Percentiles rank a stretch among this genome's conserved stretches.
Conservation (phyloP, 2,329 filamentous ascomycete genomes). For the Ophiostoma pallidulum region DNA sequence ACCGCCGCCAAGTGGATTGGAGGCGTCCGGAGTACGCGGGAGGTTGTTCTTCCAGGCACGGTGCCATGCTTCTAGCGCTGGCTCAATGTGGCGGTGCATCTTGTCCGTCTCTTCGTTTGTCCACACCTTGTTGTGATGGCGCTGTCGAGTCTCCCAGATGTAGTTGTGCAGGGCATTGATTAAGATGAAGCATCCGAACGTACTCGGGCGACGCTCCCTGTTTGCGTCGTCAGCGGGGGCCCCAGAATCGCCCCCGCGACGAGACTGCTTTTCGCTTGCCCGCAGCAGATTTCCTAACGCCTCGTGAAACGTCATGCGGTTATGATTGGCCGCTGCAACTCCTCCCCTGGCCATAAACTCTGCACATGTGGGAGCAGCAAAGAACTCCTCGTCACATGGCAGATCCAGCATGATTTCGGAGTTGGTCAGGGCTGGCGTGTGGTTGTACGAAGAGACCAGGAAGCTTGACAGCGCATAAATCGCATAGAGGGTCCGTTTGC, state of each 20-base stretch:
- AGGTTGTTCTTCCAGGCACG: constrained; percentile 82
- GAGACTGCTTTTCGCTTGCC: constrained; percentile 52
- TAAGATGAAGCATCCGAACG: constrained; percentile 81
- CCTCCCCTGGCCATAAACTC: constrained; percentile 74
- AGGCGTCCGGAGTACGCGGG: constrained; percentile 71
- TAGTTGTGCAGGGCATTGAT: constrained; percentile 96
- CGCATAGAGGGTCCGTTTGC: constrained; percentile 83
- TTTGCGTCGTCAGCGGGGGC: constrained; percentile 39
- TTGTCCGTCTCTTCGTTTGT: constrained; percentile 86
- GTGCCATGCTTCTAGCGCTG: constrained; percentile 89
- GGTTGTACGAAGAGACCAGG: constrained; percentile 85
- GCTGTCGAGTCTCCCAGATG: constrained; percentile 93
- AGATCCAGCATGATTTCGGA: constrained; percentile 85
- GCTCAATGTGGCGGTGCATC: constrained; percentile 93
- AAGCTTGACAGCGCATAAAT: constrained; percentile 90
- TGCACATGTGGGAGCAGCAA: constrained; percentile 73
- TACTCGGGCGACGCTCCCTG: constrained; percentile 68
- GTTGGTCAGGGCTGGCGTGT: constrained; percentile 82
- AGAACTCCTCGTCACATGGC: constrained; percentile 88
- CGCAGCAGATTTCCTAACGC: constrained; percentile 73
- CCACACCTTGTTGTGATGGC: constrained; percentile 82
- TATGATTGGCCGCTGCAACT: constrained; percentile 55
- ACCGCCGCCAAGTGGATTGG: constrained; percentile 64
- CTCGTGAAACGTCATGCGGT: constrained; percentile 67
- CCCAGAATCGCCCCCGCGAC: constrained; percentile 30